A percentile compares a stretch with the other conserved stretches of the same genome.
Evolutionary conservation across 164 flowering plant genomes (phyloP).

Genomic region (Stephania japonica): DNA sequence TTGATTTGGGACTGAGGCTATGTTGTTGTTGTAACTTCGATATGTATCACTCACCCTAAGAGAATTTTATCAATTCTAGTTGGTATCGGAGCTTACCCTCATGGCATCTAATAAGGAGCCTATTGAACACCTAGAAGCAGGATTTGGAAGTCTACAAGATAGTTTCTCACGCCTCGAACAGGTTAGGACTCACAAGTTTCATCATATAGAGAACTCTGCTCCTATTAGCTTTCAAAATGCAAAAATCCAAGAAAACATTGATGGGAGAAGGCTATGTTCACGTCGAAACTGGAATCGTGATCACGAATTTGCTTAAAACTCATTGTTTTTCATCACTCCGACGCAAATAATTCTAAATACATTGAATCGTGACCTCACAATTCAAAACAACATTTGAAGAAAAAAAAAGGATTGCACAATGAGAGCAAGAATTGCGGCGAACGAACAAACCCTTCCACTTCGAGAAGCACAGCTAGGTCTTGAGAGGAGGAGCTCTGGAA

Average conservation of each 20-base stretch:
- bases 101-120: no score
- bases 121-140: no score
- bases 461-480: slow-evolving; percentile 5
- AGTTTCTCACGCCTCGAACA: no score
- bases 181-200: no score
- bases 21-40: no score
- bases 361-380: no score
- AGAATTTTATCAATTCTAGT: no score
- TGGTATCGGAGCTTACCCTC: no score
- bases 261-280: not conserved
- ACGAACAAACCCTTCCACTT: slow-evolving; percentile 7
- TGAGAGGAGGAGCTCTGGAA: not conserved
- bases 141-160: no score
- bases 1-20: no score
- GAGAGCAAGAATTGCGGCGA: not conserved
- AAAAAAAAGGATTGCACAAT: not conserved
- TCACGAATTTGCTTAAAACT: not conserved
- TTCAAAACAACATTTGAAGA: not conserved
- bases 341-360: not conserved
- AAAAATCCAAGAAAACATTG: not conserved
- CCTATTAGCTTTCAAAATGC: not conserved
- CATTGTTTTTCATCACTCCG: not conserved
- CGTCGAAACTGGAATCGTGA: not conserved
- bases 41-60: no score
- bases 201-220: not conserved